phyloP scores from a whole-genome alignment of 2,329 filamentous ascomycete species.

The Zymoseptoria brevis region DNA sequence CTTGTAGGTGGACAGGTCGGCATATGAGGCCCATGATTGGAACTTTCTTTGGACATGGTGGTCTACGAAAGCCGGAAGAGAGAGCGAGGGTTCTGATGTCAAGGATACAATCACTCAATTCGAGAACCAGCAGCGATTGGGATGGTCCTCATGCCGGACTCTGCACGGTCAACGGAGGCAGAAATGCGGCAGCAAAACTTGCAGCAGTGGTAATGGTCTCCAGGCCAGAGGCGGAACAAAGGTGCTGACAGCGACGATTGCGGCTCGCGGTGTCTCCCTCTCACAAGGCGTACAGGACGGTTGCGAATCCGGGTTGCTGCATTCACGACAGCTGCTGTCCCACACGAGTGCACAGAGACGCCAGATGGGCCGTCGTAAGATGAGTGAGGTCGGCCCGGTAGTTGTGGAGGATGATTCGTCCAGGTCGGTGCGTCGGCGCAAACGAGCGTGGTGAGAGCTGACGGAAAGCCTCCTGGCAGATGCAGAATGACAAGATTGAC shows the following conservation, averaged over 20 bases:
- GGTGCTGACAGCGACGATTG: neutral
- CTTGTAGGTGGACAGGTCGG: conserved; percentile 11
- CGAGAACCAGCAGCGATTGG: neutral
- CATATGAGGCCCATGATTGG: conserved; percentile 13
- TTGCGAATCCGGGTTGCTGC: conserved; percentile 9
- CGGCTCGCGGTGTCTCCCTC: neutral
- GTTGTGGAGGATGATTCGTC: neutral
- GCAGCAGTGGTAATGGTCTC: neutral
- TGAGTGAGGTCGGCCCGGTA: conserved; percentile 3
- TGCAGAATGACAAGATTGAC: neutral
- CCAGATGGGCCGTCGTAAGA: conserved; percentile 6
- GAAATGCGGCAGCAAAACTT: neutral
- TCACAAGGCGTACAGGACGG: neutral
- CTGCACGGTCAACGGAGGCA: neutral
- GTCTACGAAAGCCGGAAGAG: neutral
- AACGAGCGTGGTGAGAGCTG: neutral
- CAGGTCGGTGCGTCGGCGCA: neutral
- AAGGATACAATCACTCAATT: neutral
- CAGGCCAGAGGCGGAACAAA: neutral
- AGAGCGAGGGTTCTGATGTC: neutral
- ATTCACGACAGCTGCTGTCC: conserved; percentile 16
- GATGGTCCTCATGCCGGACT: neutral
- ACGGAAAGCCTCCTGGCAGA: neutral
- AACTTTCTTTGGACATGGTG: conserved; percentile 10
- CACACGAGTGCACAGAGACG: conserved; percentile 4